Evolutionary conservation across 2,329 filamentous ascomycete genomes (phyloP).

Genomic region (Corynespora cassiicola): DNA sequence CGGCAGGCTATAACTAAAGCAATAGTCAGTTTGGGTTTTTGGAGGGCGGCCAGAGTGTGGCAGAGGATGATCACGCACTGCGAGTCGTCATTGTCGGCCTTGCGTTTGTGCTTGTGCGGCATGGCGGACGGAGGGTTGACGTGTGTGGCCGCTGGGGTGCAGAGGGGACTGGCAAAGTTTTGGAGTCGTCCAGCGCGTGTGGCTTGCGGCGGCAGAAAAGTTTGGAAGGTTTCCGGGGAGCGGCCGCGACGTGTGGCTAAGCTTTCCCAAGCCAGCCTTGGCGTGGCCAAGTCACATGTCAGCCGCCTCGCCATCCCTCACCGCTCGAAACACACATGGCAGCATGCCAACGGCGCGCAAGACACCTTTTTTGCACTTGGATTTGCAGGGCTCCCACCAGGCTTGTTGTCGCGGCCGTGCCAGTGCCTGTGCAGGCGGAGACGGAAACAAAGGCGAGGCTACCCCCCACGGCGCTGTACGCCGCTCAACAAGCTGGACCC

Average conservation of each 20-base stretch:
- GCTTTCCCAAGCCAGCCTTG: slow-evolving; percentile 7
- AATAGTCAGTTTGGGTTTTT: slow-evolving; percentile 41
- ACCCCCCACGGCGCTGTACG: too few relatives aligned
- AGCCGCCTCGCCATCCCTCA: slow-evolving; percentile 3
- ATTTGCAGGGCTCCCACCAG: too few relatives aligned
- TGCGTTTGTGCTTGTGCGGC: slow-evolving; percentile 87
- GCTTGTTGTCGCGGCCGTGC: too few relatives aligned
- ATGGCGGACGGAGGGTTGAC: slow-evolving; percentile 54
- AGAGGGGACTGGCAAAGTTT: too few relatives aligned
- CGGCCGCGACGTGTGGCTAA: slow-evolving; percentile 5
- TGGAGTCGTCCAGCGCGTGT: not conserved
- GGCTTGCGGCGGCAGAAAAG: too few relatives aligned
- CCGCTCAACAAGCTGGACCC: too few relatives aligned
- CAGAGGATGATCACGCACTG: slow-evolving; percentile 34
- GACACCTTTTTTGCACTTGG: too few relatives aligned
- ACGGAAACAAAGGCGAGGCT: too few relatives aligned
- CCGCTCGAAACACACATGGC: not conserved
- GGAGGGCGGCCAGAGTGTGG: slow-evolving; percentile 3
- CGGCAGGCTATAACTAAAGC: slow-evolving; percentile 64
- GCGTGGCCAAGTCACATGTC: slow-evolving; percentile 4
- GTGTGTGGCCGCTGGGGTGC: not conserved
- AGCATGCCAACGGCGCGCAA: not conserved
- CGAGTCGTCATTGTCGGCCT: slow-evolving; percentile 49
- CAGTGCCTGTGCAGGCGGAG: too few relatives aligned
- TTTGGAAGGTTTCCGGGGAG: too few relatives aligned